These are phyloP conservation scores for Malassezia pachydermatis DNA, from an alignment of 1,284 basidiomycete species.

Conservation along the genomic window DNA sequence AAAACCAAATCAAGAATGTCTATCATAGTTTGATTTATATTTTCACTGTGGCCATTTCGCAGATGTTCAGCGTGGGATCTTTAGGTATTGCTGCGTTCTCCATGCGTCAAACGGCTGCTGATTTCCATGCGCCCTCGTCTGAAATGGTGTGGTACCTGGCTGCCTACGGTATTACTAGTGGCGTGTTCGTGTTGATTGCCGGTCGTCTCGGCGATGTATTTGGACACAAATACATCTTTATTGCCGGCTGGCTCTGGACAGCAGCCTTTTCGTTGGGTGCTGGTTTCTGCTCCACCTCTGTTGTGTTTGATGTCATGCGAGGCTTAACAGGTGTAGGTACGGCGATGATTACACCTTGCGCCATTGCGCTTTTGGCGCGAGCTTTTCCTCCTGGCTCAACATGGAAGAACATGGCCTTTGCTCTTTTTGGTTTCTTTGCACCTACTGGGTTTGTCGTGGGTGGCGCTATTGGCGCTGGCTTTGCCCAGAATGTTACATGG, in stretches of 20 bases:
- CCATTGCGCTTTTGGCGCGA: constrained; percentile 28
- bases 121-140: neutral
- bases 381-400: constrained; percentile 21
- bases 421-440: constrained; percentile 27
- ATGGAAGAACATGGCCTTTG: constrained; percentile 25
- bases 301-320: constrained; percentile 34
- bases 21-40: neutral
- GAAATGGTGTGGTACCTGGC: constrained; percentile 27
- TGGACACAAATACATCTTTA: constrained; percentile 25
- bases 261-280: constrained; percentile 22
- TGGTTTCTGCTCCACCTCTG: constrained; percentile 25
- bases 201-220: constrained; percentile 30
- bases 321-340: constrained; percentile 29
- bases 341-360: constrained; percentile 29
- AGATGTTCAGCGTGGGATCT: neutral
- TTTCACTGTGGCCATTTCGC: neutral
- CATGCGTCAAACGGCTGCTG: neutral
- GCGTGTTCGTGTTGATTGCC: constrained; percentile 33
- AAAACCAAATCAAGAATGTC: neutral
- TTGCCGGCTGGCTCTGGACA: constrained; percentile 25
- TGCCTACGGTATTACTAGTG: constrained; percentile 28
- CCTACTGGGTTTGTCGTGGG: constrained; percentile 34
- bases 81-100: neutral
- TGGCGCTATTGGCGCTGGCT: constrained; percentile 21
- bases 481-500: constrained; percentile 20